Evolutionary conservation across 2,329 filamentous ascomycete genomes (phyloP).

Genomic region (Epicoccum nigrum): DNA sequence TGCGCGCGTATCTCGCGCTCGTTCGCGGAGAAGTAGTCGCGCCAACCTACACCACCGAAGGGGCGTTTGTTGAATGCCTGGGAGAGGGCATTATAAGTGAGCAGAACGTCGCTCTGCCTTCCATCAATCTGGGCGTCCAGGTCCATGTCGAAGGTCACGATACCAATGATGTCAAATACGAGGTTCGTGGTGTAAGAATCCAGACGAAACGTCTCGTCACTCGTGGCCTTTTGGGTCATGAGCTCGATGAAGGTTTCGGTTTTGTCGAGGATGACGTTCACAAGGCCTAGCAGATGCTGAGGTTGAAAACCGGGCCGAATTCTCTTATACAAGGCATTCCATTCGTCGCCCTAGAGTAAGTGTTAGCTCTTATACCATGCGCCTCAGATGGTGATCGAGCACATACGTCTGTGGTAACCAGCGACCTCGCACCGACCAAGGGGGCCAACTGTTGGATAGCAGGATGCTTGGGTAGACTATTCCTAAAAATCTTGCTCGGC

Average conservation of each 20-base stretch:
- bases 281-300: conserved; percentile 19
- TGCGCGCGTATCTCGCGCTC: conserved; percentile 18
- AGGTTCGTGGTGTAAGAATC: conserved; percentile 25
- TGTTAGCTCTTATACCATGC: not conserved
- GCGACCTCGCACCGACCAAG: conserved; percentile 22
- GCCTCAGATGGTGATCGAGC: too few species aligned
- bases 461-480: conserved; percentile 28
- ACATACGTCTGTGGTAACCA: conserved; percentile 28
- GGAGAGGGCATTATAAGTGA: conserved; percentile 26
- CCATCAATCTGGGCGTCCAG: conserved; percentile 25
- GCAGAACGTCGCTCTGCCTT: conserved; percentile 17
- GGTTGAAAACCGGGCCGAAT: conserved; percentile 25
- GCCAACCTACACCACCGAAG: conserved; percentile 17
- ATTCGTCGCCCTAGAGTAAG: conserved; percentile 17
- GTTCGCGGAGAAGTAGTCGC: conserved; percentile 23
- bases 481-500: conserved; percentile 17
- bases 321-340: conserved; percentile 18
- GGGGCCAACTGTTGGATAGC: conserved; percentile 22
- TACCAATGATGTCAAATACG: conserved; percentile 31
- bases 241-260: conserved; percentile 28
- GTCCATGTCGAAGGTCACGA: conserved; percentile 25
- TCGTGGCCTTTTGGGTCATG: conserved; percentile 21
- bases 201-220: conserved; percentile 16
- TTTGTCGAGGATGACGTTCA: conserved; percentile 36
- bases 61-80: conserved; percentile 26